These are phyloP conservation scores for Starmera pachycereana DNA, from an alignment of 805 yeast species.

Conservation along the genomic window DNA sequence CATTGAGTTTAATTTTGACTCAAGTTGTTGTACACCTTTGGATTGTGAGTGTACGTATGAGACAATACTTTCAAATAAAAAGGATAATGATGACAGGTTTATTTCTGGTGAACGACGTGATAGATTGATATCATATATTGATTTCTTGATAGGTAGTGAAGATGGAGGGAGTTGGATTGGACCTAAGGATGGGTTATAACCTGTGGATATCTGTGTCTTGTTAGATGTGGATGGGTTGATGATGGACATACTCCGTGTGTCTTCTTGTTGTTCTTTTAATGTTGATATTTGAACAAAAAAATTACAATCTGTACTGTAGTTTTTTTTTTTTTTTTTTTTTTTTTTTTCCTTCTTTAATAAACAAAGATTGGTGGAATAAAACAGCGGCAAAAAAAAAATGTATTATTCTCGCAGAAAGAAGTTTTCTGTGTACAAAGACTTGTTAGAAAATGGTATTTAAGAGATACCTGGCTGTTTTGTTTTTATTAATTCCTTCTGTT, in stretches of 20 bases:
- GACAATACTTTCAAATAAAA: slow-evolving; percentile 60
- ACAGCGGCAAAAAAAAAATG: slow-evolving; percentile 2
- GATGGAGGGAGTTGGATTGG: slow-evolving; percentile 19
- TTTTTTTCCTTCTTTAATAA: neutral
- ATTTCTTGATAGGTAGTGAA: slow-evolving; percentile 7
- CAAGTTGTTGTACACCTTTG: slow-evolving; percentile 59
- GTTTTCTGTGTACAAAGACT: slow-evolving; percentile 1
- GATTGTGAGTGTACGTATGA: slow-evolving; percentile 53
- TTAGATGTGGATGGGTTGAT: slow-evolving; percentile 16
- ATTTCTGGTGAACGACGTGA: slow-evolving; percentile 60
- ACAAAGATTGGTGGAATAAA: neutral
- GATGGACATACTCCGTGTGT: neutral
- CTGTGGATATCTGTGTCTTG: slow-evolving; percentile 8
- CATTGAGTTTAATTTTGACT: slow-evolving; percentile 49
- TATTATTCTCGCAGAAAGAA: slow-evolving; percentile 11
- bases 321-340: too few relatives aligned
- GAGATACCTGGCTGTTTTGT: neutral
- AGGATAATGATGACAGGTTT: slow-evolving; percentile 55
- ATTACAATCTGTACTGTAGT: too few relatives aligned
- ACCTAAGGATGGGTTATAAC: slow-evolving; percentile 20
- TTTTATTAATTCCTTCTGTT: too few relatives aligned
- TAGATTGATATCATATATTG: slow-evolving; percentile 59
- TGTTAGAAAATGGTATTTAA: neutral
- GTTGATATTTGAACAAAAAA: too few relatives aligned
- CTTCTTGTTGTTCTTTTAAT: neutral